phyloP scores from a whole-genome alignment of 2,329 filamentous ascomycete species.

The Colletotrichum agaves region DNA sequence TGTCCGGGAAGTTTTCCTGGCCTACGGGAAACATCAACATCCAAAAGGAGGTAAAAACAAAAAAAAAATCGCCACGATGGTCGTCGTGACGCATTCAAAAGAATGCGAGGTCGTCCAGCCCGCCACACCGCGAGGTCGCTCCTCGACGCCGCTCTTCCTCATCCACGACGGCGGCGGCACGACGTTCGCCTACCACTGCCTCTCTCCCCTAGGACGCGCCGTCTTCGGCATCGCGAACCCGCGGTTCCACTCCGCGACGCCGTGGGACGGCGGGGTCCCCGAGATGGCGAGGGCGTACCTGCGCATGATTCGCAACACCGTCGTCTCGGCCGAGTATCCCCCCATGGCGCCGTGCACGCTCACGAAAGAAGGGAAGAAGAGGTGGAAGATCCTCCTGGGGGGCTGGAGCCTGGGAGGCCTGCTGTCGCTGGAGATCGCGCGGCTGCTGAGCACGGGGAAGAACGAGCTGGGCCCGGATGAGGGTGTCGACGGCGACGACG shows the following conservation, averaged over 20 bases:
- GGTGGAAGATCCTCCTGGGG: slow-evolving; percentile 57
- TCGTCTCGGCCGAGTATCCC: slow-evolving; percentile 41
- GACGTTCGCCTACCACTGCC: slow-evolving; percentile 66
- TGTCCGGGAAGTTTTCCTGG: neutral
- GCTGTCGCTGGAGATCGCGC: slow-evolving; percentile 61
- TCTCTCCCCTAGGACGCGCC: slow-evolving; percentile 59
- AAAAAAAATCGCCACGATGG: neutral
- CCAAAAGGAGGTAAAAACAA: no score
- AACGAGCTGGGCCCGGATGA: slow-evolving; percentile 43
- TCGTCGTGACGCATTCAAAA: slow-evolving; percentile 4
- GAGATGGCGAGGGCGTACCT: slow-evolving; percentile 66
- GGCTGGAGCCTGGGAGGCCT: slow-evolving; percentile 68
- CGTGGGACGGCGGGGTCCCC: slow-evolving; percentile 62
- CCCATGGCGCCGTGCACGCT: slow-evolving; percentile 29
- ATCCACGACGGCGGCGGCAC: slow-evolving; percentile 72
- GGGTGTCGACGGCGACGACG: slow-evolving; percentile 32
- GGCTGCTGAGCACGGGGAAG: slow-evolving; percentile 47
- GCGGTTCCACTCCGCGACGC: slow-evolving; percentile 56
- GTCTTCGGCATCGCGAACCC: slow-evolving; percentile 68
- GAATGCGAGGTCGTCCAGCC: slow-evolving; percentile 36
- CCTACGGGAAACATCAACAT: neutral
- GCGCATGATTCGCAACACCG: slow-evolving; percentile 52
- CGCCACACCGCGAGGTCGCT: slow-evolving; percentile 21
- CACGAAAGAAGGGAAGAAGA: slow-evolving; percentile 41
- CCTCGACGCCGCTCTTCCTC: slow-evolving; percentile 61